Percentiles rank a stretch among this genome's conserved stretches.
These are phyloP conservation scores for Ilex aquifolium DNA, from an alignment of 257 asterid species.

Conservation along the genomic window DNA sequence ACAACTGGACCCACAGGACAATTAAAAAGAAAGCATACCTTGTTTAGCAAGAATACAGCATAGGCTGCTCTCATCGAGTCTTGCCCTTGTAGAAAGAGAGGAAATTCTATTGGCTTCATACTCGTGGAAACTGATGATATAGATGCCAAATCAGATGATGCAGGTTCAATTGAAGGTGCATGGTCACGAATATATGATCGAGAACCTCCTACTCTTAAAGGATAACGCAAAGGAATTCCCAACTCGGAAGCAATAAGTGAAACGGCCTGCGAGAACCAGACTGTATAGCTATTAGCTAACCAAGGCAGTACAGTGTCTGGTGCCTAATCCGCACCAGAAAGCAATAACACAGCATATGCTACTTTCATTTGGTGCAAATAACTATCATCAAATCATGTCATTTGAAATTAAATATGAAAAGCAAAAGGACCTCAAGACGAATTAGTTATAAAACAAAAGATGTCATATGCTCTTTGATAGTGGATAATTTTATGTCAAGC, in stretches of 20 bases:
- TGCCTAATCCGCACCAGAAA: constrained; percentile 7
- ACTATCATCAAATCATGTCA: neutral
- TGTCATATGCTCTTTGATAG: neutral
- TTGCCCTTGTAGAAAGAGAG: constrained; percentile 89
- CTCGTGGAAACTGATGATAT: constrained; percentile 39
- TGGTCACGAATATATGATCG: constrained; percentile 83
- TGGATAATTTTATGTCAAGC: constrained; percentile 4
- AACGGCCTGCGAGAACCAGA: constrained; percentile 47
- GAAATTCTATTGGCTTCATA: constrained; percentile 69
- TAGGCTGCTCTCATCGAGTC: constrained; percentile 98
- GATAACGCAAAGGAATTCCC: constrained; percentile 92
- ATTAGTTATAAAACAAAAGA: neutral
- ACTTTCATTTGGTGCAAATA: neutral
- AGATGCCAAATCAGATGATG: constrained; percentile 39
- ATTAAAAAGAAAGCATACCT: constrained; percentile 44
- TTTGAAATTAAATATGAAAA: too few relatives aligned
- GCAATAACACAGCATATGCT: constrained; percentile 2
- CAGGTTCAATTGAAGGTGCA: constrained; percentile 73
- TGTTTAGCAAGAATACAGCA: constrained; percentile 92
- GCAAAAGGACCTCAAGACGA: neutral
- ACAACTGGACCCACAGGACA: neutral
- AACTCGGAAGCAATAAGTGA: constrained; percentile 71
- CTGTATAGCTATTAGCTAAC: constrained; percentile 21
- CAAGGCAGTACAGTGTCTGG: neutral
- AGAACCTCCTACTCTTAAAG: constrained; percentile 87